Percentiles rank a stretch among this genome's conserved stretches.
These are phyloP conservation scores for Ilyonectria destructans DNA, from an alignment of 2,329 filamentous ascomycete genomes.

Conservation along the genomic window DNA sequence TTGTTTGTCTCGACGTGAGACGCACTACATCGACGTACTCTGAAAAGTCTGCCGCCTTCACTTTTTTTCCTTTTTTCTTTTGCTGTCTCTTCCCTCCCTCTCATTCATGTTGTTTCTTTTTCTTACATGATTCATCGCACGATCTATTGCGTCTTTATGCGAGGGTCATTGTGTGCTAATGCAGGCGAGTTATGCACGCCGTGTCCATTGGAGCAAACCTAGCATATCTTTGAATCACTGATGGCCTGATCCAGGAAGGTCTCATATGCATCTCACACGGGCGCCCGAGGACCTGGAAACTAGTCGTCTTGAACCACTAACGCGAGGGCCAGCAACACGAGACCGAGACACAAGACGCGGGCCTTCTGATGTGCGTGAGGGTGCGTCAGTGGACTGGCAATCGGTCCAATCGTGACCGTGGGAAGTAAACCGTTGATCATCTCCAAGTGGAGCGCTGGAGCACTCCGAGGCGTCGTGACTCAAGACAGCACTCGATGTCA, in stretches of 20 bases:
- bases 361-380: conserved; percentile 29
- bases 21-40: conserved; percentile 12
- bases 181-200: conserved; percentile 34
- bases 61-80: conserved; percentile 24
- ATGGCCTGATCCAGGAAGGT: conserved; percentile 30
- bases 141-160: conserved; percentile 40
- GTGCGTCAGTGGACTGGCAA: conserved; percentile 29
- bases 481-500: conserved; percentile 16
- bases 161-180: conserved; percentile 35
- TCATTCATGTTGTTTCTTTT: conserved; percentile 16
- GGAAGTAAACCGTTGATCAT: conserved; percentile 30
- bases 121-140: conserved; percentile 32
- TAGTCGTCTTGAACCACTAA: conserved; percentile 26
- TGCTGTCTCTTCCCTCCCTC: conserved; percentile 34
- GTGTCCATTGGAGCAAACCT: conserved; percentile 27
- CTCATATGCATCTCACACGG: conserved; percentile 32
- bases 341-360: conserved; percentile 39
- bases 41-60: conserved; percentile 11
- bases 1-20: conserved; percentile 31
- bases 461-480: conserved; percentile 27
- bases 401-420: conserved; percentile 32
- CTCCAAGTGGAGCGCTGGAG: conserved; percentile 36
- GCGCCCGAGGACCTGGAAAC: conserved; percentile 26
- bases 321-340: conserved; percentile 34
- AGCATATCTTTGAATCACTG: conserved; percentile 29